Conservation (phyloP, 805 yeast species). For the Candida rishiriensis region DNA sequence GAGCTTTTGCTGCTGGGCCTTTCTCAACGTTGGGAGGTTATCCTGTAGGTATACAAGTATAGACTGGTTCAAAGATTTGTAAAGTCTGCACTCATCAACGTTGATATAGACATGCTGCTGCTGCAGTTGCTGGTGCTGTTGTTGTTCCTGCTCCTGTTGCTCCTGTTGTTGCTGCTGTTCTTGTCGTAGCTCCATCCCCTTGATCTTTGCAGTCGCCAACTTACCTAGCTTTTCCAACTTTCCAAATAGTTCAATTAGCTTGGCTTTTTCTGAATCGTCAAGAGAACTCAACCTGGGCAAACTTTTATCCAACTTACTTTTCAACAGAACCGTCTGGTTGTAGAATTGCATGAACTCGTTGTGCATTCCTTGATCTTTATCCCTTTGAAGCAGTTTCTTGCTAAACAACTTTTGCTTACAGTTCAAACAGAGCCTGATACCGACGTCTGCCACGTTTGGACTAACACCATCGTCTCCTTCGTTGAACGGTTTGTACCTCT, state of each 20-base stretch:
- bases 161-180: constrained; percentile 16
- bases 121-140: neutral
- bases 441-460: constrained; percentile 18
- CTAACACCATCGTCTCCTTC: constrained; percentile 1
- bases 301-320: constrained; percentile 18
- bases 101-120: neutral
- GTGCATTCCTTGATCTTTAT: constrained; percentile 26
- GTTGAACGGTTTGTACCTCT: no score
- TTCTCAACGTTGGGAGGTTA: constrained; percentile 59
- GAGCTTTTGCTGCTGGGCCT: constrained; percentile 39
- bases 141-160: neutral
- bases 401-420: constrained; percentile 65
- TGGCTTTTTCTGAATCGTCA: constrained; percentile 36
- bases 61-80: constrained; percentile 51
- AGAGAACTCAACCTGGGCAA: constrained; percentile 13
- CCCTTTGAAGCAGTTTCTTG: constrained; percentile 45
- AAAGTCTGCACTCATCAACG: constrained; percentile 41
- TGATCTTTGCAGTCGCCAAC: constrained; percentile 31
- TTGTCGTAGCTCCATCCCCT: constrained; percentile 8
- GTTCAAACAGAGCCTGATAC: constrained; percentile 58
- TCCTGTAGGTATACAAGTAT: constrained; percentile 62
- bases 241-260: constrained; percentile 45
- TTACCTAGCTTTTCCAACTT: constrained; percentile 48
- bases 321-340: constrained; percentile 22
- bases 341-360: constrained; percentile 37